Conservation (phyloP, 2,329 filamentous ascomycete species). For the Cladosporium sp. region DNA sequence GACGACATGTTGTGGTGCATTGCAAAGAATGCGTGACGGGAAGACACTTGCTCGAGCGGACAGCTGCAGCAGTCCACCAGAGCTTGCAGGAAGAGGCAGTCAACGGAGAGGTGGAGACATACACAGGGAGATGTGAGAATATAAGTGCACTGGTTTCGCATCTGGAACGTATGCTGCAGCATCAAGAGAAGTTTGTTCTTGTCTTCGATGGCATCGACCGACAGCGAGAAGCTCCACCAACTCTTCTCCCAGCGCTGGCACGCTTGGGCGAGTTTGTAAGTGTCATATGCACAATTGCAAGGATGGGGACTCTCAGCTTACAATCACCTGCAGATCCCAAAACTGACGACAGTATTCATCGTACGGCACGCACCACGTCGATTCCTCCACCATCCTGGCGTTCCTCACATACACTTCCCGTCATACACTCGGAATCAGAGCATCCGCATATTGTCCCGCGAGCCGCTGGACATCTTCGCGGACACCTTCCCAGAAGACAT, state of each 20-base stretch:
- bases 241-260: conserved; percentile 73
- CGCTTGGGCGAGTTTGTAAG: conserved; percentile 64
- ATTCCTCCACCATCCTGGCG: conserved; percentile 63
- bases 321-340: conserved; percentile 60
- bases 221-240: conserved; percentile 73
- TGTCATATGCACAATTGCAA: conserved; percentile 24
- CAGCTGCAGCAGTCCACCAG: conserved; percentile 49
- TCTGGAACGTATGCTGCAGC: conserved; percentile 59
- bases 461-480: conserved; percentile 45
- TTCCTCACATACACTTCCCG: conserved; percentile 76
- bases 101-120: conserved; percentile 37
- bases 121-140: conserved; percentile 66
- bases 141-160: conserved; percentile 71
- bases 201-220: conserved; percentile 85
- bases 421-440: conserved; percentile 78
- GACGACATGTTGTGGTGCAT: conserved; percentile 59
- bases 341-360: conserved; percentile 71
- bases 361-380: conserved; percentile 66
- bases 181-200: conserved; percentile 63
- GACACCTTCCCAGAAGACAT: conserved; percentile 31
- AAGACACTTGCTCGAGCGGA: conserved; percentile 71
- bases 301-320: background rate
- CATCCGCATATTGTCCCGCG: conserved; percentile 66
- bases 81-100: conserved; percentile 27
- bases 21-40: conserved; percentile 73